phyloP scores from a whole-genome alignment of 2,329 filamentous ascomycete genomes.

The Phialocephala subalpina region DNA sequence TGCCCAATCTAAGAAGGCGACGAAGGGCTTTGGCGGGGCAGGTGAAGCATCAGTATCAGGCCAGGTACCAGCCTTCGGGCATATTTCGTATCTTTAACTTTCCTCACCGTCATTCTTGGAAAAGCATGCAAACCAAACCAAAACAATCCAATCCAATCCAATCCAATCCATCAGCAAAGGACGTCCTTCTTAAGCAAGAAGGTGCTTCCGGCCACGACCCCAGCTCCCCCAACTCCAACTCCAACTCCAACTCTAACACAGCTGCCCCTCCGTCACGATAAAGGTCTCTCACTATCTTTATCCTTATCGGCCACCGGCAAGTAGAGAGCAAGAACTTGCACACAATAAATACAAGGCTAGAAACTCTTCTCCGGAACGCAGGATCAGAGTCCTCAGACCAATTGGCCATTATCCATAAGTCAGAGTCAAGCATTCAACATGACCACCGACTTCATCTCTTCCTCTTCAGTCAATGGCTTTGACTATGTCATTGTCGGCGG shows the following conservation, averaged over 20 bases:
- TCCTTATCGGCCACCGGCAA: slow-evolving; percentile 20
- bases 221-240: not conserved
- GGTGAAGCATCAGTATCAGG: not conserved
- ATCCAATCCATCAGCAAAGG: not conserved
- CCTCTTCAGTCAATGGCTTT: slow-evolving; percentile 46
- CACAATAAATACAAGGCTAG: slow-evolving; percentile 1
- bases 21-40: not conserved
- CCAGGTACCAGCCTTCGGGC: slow-evolving; percentile 9
- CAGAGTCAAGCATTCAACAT: slow-evolving; percentile 28
- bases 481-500: slow-evolving; percentile 59
- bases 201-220: not conserved
- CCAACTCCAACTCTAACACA: not conserved
- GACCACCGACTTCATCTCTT: slow-evolving; percentile 42
- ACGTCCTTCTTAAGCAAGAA: slow-evolving; percentile 11
- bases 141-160: too few species aligned
- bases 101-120: slow-evolving; percentile 15
- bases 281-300: slow-evolving; percentile 19
- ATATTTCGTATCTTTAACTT: slow-evolving; percentile 14
- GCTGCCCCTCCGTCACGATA: not conserved
- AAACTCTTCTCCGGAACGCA: not conserved
- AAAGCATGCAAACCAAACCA: too few species aligned
- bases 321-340: slow-evolving; percentile 10
- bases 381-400: not conserved
- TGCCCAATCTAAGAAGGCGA: not conserved
- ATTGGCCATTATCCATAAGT: not conserved